These are phyloP conservation scores for Scutellaria barbata DNA, from an alignment of 257 asterid genomes.

Conservation along the genomic window DNA sequence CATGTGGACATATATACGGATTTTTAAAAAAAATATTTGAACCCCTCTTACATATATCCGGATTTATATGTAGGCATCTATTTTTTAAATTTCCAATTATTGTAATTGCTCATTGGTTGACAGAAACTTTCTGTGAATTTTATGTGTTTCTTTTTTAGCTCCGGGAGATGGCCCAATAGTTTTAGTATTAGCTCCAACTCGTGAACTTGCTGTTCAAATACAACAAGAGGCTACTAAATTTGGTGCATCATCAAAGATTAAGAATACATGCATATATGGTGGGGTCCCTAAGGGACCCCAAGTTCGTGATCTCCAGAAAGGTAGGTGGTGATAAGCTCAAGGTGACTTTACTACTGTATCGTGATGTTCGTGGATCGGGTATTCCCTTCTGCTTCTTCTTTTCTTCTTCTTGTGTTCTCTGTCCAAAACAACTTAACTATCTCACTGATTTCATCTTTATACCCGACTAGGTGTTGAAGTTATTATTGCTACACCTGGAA, in stretches of 20 bases:
- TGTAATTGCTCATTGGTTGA: slow-evolving; percentile 34
- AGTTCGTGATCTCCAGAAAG: slow-evolving; percentile 99
- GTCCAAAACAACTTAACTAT: slow-evolving; percentile 19
- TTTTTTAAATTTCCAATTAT: slow-evolving; percentile 15
- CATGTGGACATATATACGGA: background rate
- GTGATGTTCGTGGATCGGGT: slow-evolving; percentile 99
- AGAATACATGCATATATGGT: slow-evolving; percentile 98
- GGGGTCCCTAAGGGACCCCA: slow-evolving; percentile 99
- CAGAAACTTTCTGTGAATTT: slow-evolving; percentile 39
- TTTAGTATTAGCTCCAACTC: slow-evolving; percentile 98
- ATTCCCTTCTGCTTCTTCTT: slow-evolving; percentile 86
- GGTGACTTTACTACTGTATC: slow-evolving; percentile 98
- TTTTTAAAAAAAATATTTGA: too few species aligned
- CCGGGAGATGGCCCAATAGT: slow-evolving; percentile 99
- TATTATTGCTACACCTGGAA: slow-evolving; percentile 93
- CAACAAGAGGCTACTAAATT: slow-evolving; percentile 97
- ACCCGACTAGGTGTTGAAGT: slow-evolving; percentile 75
- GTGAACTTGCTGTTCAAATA: slow-evolving; percentile 99
- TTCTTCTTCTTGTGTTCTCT: slow-evolving; percentile 33
- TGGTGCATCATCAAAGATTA: slow-evolving; percentile 99
- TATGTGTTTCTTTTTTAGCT: slow-evolving; percentile 59
- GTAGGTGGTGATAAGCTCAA: slow-evolving; percentile 99
- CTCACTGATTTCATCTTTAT: slow-evolving; percentile 33
- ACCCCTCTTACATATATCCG: background rate
- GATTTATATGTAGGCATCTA: slow-evolving; percentile 1